Evolutionary conservation across 257 asterid species (phyloP), one percentile per base, ranked within the genome.

Genomic region (Forsythia viridissima): DNA sequence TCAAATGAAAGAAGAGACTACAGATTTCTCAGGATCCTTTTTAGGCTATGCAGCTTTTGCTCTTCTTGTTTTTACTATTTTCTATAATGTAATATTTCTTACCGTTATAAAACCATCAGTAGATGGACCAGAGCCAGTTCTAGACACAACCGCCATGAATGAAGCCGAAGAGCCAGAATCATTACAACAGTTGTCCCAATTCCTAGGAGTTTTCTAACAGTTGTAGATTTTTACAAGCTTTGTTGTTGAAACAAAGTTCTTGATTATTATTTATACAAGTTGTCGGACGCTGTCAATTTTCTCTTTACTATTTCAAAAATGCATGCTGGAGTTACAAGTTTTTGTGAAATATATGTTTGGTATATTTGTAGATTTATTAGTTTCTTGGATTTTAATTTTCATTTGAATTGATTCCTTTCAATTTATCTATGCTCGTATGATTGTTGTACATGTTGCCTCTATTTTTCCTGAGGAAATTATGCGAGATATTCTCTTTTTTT

Each of bases 91-190:
- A 71, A 18, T 93, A 69, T 93, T 93, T 74, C 34, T 71, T 15
- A 82, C 92, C 20, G 87, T 93, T 41, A 91, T 90, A 85, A 90
- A 93, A 79, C 97, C 97, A 39, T 86, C 96, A 3, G 72, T 92
- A 66, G 97, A 92, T 76, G 89, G 86, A 41, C 84, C 85, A 7
- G 87, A 78, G 16, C 59, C 80, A 0, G 39, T 71, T 72, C 77
- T 77, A 72, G 66, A n/a, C 21, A 81, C 77, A 55, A 42, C 74
- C 10, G 79, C 73, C 61, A 40, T 11, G 11, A 6, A 43, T 12
- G 24, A 12, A 59, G 76, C 34, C 20, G 38, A 79, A 63, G 70
- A 63, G 30, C 40, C 38, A 30, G 70, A 63, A 4, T 61, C 13
- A 3, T 30, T 30, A 30, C 34, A 30, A 30, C 34, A 30, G 34